phyloP scores from a whole-genome alignment of 2,329 filamentous ascomycete species.

The Leptographium lundbergii region DNA sequence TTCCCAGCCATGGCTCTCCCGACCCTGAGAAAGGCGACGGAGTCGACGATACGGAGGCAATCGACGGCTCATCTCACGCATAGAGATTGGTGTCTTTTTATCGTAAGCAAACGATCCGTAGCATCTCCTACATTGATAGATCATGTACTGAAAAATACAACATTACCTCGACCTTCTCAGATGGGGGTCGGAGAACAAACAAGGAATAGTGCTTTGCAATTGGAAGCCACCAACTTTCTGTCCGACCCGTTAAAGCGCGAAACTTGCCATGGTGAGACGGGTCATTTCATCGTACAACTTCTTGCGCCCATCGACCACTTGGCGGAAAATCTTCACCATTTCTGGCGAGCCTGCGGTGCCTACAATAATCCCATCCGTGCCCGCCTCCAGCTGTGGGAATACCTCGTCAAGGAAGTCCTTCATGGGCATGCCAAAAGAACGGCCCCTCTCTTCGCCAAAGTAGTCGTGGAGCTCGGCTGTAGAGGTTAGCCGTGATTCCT shows the following conservation, averaged over 20 bases:
- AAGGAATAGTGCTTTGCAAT: no score
- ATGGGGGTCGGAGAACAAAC: no score
- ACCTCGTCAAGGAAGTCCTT: constrained; percentile 23
- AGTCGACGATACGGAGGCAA: no score
- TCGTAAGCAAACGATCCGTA: no score
- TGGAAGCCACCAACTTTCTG: no score
- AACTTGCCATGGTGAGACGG: neutral
- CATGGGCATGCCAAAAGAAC: constrained; percentile 10
- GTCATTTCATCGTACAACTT: neutral
- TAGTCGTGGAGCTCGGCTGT: constrained; percentile 15
- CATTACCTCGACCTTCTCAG: no score
- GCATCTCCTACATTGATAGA: no score
- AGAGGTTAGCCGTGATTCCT: neutral
- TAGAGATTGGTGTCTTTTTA: no score
- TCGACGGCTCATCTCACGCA: no score
- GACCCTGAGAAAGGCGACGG: no score
- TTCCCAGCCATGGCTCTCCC: no score
- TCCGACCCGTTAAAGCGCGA: neutral
- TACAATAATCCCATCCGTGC: constrained; percentile 16
- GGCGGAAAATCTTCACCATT: neutral
- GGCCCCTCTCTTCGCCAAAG: constrained; percentile 11
- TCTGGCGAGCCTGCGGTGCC: neutral
- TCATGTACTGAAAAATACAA: no score
- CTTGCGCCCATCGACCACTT: neutral
- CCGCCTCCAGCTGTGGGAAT: constrained; percentile 20